phyloP scores from a whole-genome alignment of 1,284 basidiomycete genomes.

The Kalmanozyma brasiliensis region DNA sequence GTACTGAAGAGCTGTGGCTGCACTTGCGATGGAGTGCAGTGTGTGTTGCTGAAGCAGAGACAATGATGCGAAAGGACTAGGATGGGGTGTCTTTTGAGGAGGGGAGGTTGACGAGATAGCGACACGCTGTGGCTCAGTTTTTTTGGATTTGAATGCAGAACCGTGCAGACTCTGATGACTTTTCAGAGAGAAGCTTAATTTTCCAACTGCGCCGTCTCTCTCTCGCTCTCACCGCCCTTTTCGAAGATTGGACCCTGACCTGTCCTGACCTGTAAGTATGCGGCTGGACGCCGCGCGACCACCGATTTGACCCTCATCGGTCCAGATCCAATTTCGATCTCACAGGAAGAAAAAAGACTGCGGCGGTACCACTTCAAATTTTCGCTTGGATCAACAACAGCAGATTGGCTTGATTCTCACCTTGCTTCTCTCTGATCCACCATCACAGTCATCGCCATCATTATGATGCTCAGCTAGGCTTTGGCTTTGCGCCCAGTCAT shows the following conservation, averaged over 20 bases:
- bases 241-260: constrained; percentile 26
- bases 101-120: constrained; percentile 6
- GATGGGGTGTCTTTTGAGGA: neutral
- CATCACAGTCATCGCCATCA: constrained; percentile 18
- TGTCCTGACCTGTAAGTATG: no score
- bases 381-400: no score
- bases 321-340: no score
- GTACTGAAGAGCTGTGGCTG: no score
- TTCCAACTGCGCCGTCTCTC: neutral
- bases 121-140: constrained; percentile 14
- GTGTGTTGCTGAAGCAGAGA: neutral
- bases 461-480: constrained; percentile 22
- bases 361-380: constrained; percentile 2
- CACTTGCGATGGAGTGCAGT: neutral
- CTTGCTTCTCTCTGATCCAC: constrained; percentile 3
- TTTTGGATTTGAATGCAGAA: constrained; percentile 5
- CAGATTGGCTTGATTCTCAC: neutral
- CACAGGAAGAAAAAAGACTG: constrained; percentile 2
- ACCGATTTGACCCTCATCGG: no score
- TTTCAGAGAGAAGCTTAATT: neutral
- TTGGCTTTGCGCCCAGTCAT: constrained; percentile 1
- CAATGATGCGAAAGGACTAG: neutral
- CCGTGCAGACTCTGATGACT: constrained; percentile 7
- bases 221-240: no score
- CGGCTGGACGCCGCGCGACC: no score